Conservation (phyloP, 2,329 filamentous ascomycete genomes). For the Sarocladiaceae sp. region DNA sequence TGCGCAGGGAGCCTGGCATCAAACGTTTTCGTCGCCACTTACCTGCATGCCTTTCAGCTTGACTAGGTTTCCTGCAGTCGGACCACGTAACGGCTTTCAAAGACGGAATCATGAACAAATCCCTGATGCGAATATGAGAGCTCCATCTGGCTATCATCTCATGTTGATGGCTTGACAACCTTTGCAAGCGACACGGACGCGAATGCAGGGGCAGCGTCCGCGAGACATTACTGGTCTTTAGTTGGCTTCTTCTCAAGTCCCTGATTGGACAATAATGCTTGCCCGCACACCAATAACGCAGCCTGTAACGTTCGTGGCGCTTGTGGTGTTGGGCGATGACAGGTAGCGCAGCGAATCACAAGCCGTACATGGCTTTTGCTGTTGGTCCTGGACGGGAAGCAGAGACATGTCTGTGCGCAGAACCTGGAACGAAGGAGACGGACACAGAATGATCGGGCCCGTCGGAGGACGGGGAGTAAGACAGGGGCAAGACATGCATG, state of each 20-base stretch:
- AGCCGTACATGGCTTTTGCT: neutral
- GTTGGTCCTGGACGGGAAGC: neutral
- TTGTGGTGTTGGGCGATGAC: neutral
- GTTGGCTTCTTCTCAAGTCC: neutral
- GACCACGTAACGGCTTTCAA: neutral
- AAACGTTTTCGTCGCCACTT: neutral
- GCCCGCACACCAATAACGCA: neutral
- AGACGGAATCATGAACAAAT: no score
- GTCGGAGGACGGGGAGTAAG: slow-evolving; percentile 1
- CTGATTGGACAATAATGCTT: slow-evolving; percentile 5
- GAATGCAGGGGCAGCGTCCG: neutral
- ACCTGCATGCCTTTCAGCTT: slow-evolving; percentile 5
- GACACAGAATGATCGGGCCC: neutral
- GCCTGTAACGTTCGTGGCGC: slow-evolving; percentile 8
- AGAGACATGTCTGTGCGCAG: slow-evolving; percentile 5
- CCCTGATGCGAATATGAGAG: no score
- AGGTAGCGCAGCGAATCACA: neutral
- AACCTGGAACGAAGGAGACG: no score
- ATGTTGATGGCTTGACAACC: no score
- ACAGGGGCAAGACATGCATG: slow-evolving; percentile 9
- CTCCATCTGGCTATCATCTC: no score
- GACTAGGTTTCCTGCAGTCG: neutral
- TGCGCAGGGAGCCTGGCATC: neutral
- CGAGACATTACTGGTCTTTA: slow-evolving; percentile 1
- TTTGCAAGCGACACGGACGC: no score